phyloP scores from a whole-genome alignment of 345 rosid genomes.

The Lepidium africanum region DNA sequence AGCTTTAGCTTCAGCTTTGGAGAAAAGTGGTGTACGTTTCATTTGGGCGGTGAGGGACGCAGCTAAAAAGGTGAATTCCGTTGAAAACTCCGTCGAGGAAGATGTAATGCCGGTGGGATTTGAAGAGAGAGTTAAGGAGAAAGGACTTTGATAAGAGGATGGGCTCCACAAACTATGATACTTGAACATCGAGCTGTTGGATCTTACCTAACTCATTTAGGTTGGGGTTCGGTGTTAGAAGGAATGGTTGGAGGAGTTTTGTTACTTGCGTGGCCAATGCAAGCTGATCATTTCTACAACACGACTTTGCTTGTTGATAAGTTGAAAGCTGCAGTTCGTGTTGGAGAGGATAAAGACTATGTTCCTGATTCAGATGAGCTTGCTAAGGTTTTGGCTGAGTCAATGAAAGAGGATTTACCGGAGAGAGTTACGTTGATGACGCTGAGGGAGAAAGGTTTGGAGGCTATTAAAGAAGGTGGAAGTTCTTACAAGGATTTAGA shows the following conservation, averaged over 20 bases:
- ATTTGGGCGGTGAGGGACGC: conserved; percentile 17
- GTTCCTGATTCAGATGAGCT: conserved; percentile 27
- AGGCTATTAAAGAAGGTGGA: conserved; percentile 30
- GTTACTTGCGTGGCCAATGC: conserved; percentile 43
- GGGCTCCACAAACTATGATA: conserved; percentile 19
- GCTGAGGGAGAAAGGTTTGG: conserved; percentile 4
- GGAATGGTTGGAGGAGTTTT: conserved; percentile 28
- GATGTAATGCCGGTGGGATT: conserved; percentile 12
- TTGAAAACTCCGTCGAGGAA: neutral
- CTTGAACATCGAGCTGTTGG: conserved; percentile 11
- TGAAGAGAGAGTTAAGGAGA: conserved; percentile 5
- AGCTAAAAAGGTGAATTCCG: neutral
- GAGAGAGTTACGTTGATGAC: conserved; percentile 1
- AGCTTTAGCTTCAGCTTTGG: conserved; percentile 10
- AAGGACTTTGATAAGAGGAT: conserved; percentile 8
- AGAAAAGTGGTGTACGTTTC: conserved; percentile 12
- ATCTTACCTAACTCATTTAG: conserved; percentile 11
- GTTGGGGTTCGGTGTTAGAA: conserved; percentile 19
- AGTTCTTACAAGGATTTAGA: conserved; percentile 29
- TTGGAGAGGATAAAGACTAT: conserved; percentile 27
- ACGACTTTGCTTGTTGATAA: conserved; percentile 29
- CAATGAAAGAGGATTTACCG: neutral
- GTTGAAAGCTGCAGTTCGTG: conserved; percentile 15
- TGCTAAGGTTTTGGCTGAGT: conserved; percentile 28
- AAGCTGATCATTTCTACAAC: conserved; percentile 34